Base-by-base conservation (phyloP, 345 rosid genomes). In the Erucastrum elatum region DNA sequence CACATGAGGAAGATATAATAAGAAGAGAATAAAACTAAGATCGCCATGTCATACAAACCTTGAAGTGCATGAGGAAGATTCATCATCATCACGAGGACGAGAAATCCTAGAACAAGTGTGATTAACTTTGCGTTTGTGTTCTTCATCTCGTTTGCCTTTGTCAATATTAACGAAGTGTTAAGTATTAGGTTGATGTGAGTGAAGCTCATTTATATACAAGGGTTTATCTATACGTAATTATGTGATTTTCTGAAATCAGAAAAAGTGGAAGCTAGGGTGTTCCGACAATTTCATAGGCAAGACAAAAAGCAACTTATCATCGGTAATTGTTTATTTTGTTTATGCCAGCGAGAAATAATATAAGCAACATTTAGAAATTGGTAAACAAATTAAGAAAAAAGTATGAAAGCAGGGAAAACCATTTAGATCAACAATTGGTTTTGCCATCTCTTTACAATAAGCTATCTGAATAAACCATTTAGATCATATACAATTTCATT, bases 251-350 rank as follows among this genome's bases (percentile, higher is more conserved):
- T 17, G 8, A 37, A 61, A 13, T 63, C 37, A 35, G 5, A 4
- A 37, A 17, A 74, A 39, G 79, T 75, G 55, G 71, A 41, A 75
- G 79, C 76, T 80, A 80, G 83, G 83, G 76, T 64, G 70, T 80
- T 62, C 79, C 83, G 76, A 80, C 79, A 80, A 10, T 55, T 75
- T 67, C 79, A 70, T 80, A 80, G 79, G 83, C 76, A 80, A 80
- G 76, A 75, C 76, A 80, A 80, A 80, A 80, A 80, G 83, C 5
- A 6, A 56, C 63, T 70, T 75, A 55, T 39, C 75, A 68, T 80
- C 69, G 82, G 77, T 74, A 80, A 51, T 55, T 70, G 83, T 39
- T 55, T 30, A 70, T 63, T n/a, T n/a, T n/a, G n/a, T n/a, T n/a
- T n/a, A n/a, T n/a, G 46, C 59, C 26, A 13, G 9, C 17, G 0